Evolutionary conservation across 2,329 filamentous ascomycete genomes (phyloP).

Genomic region (Diaporthe amygdali): DNA sequence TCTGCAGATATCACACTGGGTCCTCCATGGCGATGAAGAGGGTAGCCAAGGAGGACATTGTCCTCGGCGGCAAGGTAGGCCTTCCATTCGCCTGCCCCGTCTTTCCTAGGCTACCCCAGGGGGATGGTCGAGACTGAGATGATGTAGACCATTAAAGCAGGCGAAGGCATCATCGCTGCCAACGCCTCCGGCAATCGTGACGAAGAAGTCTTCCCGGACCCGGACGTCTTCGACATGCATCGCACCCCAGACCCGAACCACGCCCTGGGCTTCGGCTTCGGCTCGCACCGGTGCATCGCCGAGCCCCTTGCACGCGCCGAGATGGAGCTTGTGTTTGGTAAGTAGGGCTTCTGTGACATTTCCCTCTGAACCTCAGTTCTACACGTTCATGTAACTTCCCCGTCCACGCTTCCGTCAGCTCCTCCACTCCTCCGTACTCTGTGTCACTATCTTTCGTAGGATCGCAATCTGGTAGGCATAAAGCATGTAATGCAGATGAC

Average conservation of each 20-base stretch:
- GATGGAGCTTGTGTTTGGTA: conserved; percentile 45
- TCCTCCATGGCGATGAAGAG: conserved; percentile 53
- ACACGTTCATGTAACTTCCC: too few species aligned
- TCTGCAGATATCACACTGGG: conserved; percentile 53
- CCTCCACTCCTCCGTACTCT: too few species aligned
- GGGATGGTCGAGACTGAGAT: too few species aligned
- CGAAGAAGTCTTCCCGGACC: conserved; percentile 45
- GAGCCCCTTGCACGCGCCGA: conserved; percentile 49
- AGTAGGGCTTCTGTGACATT: too few species aligned
- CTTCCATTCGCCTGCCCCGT: too few species aligned
- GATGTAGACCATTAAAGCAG: conserved; percentile 42
- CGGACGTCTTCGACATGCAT: conserved; percentile 50
- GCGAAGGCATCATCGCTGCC: conserved; percentile 52
- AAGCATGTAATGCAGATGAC: too few species aligned
- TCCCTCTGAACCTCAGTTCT: too few species aligned
- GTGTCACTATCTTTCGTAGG: too few species aligned
- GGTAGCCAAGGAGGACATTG: conserved; percentile 52
- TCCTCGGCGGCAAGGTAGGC: conserved; percentile 47
- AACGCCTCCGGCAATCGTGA: conserved; percentile 56
- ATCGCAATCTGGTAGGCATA: too few species aligned
- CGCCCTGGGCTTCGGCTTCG: conserved; percentile 51
- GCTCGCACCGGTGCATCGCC: conserved; percentile 51
- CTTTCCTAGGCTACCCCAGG: too few species aligned
- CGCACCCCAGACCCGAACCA: conserved; percentile 39
- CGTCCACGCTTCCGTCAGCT: too few species aligned